Evolutionary conservation across 495 filamentous ascomycete species (phyloP).

Genomic region (Oleoguttula mirabilis): DNA sequence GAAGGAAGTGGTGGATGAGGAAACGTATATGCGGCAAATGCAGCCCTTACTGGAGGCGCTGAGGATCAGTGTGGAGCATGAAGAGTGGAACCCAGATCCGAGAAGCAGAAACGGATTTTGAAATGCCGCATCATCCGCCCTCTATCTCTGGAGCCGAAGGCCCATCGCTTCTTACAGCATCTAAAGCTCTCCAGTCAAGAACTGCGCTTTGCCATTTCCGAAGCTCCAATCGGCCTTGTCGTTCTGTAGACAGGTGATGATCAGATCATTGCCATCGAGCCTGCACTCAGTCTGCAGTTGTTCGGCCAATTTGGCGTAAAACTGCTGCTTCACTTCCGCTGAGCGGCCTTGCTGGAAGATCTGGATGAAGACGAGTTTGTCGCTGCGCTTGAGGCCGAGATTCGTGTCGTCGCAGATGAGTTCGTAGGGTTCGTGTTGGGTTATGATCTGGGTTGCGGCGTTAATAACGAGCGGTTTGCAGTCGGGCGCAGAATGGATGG

Average conservation of each 20-base stretch:
- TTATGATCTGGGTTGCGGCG: constrained; percentile 17
- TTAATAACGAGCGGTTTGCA: too few species aligned
- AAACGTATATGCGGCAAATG: constrained; percentile 23
- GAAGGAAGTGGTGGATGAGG: constrained; percentile 20
- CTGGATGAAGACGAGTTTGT: constrained; percentile 16
- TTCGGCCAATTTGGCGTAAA: constrained; percentile 9
- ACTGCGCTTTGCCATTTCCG: too few species aligned
- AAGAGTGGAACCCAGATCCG: constrained; percentile 26
- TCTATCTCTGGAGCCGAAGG: too few species aligned
- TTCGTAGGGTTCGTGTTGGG: constrained; percentile 17
- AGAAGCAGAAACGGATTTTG: constrained; percentile 17
- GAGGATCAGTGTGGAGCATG: constrained; percentile 21
- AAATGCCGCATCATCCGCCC: too few species aligned
- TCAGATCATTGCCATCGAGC: constrained; percentile 11
- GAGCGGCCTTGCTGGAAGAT: constrained; percentile 20
- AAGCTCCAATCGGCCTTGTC: too few species aligned
- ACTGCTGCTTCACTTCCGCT: constrained; percentile 7
- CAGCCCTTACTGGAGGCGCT: constrained; percentile 19
- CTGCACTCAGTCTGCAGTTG: constrained; percentile 8
- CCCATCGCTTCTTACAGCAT: too few species aligned
- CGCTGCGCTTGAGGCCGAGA: constrained; percentile 8
- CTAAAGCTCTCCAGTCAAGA: too few species aligned
- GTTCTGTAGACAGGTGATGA: constrained; percentile 15
- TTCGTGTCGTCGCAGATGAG: constrained; percentile 17
- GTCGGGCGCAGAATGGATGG: too few species aligned